These are phyloP conservation scores for Eucalyptus virginea DNA, from an alignment of 345 rosid species.

Conservation along the genomic window DNA sequence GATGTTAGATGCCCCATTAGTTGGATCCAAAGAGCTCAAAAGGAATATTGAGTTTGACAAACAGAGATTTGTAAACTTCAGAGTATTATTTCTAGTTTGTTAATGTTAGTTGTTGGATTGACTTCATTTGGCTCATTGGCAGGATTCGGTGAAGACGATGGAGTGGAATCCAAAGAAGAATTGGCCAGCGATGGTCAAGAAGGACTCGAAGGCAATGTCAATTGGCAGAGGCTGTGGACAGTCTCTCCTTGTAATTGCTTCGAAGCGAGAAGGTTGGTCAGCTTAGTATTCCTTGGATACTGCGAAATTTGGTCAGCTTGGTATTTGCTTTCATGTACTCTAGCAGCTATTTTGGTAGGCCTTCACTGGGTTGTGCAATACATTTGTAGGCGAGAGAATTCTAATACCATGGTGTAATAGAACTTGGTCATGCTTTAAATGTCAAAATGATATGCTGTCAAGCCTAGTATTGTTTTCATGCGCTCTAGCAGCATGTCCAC, in stretches of 20 bases:
- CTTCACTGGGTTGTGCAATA: rapidly evolving
- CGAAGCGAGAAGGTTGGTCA: too few species aligned
- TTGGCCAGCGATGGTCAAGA: slow-evolving; percentile 76
- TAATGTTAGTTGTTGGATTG: background rate
- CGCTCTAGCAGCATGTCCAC: rapidly evolving
- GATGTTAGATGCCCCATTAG: background rate
- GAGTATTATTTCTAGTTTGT: background rate
- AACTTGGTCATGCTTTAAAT: too few species aligned
- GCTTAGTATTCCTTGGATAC: too few species aligned
- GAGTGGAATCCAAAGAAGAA: slow-evolving; percentile 93
- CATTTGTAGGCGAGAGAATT: too few species aligned
- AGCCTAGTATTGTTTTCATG: too few species aligned
- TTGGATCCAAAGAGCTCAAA: background rate
- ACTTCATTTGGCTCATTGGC: background rate
- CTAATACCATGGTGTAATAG: too few species aligned
- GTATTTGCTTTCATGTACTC: too few species aligned
- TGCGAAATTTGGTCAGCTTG: too few species aligned
- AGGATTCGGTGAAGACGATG: slow-evolving; percentile 28
- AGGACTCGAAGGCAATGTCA: slow-evolving; percentile 14
- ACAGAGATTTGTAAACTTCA: background rate
- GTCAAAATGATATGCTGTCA: too few species aligned
- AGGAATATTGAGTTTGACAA: background rate
- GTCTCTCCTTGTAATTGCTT: too few species aligned
- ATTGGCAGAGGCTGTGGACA: too few species aligned
- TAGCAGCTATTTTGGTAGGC: too few species aligned